These are phyloP conservation scores for Rhodotorula babjevae DNA, from an alignment of 768 basidiomycete genomes.

Conservation along the genomic window DNA sequence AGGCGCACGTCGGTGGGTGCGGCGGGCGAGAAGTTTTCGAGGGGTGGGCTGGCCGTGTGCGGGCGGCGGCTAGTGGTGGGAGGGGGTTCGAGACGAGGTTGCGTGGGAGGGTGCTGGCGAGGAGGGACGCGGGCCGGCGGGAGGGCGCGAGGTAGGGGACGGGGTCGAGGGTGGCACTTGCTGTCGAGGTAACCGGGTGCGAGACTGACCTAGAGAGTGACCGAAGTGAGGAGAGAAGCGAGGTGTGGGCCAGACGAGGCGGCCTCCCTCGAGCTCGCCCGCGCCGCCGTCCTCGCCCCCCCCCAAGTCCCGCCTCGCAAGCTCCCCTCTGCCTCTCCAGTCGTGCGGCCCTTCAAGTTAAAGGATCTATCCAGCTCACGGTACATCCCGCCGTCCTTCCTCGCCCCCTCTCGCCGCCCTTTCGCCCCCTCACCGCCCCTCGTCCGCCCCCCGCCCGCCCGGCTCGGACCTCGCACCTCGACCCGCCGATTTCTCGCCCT, in stretches of 20 bases:
- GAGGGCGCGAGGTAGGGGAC: neutral
- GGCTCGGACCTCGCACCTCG: neutral
- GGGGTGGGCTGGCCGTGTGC: neutral
- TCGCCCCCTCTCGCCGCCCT: neutral
- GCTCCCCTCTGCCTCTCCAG: slow-evolving; percentile 2
- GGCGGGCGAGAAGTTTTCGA: slow-evolving; percentile 1
- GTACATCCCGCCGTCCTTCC: neutral
- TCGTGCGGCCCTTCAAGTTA: slow-evolving; percentile 23
- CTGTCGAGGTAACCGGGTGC: neutral
- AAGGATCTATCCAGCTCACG: slow-evolving; percentile 28
- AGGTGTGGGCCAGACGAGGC: neutral
- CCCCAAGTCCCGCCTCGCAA: neutral
- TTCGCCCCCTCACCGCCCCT: neutral
- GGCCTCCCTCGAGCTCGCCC: neutral
- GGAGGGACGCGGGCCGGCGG: neutral
- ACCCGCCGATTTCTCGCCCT: too few relatives aligned
- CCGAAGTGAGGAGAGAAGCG: slow-evolving; percentile 13
- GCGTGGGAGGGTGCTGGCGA: too few relatives aligned
- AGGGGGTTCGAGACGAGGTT: too few relatives aligned
- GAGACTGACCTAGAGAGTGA: slow-evolving; percentile 14
- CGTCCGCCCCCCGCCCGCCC: neutral
- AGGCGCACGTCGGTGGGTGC: neutral
- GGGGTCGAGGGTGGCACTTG: too few relatives aligned
- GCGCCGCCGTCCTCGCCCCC: neutral
- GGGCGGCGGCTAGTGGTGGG: neutral